phyloP scores from a whole-genome alignment of 108 stramenopile genomes.

The Fragilariopsis cylindrus region DNA sequence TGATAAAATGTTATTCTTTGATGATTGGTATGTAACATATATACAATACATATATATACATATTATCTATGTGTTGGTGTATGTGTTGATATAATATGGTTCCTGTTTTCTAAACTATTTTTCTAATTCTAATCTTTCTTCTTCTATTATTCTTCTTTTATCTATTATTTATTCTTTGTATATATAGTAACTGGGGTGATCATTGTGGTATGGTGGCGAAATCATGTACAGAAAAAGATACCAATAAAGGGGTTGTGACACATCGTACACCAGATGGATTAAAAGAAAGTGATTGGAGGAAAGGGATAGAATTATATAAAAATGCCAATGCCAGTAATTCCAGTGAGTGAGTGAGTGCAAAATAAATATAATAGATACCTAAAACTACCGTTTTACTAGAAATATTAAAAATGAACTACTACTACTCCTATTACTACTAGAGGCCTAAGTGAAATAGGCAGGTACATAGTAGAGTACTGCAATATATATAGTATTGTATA shows the following conservation, averaged over 20 bases:
- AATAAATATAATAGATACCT: too few species aligned
- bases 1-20: constrained; percentile 94
- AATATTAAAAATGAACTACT: too few species aligned
- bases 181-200: constrained; percentile 86
- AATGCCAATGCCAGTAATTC: constrained; percentile 2
- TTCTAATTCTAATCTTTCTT: too few species aligned
- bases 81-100: not conserved
- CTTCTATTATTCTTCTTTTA: not conserved
- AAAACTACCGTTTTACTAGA: too few species aligned
- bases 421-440: too few species aligned
- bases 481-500: too few species aligned
- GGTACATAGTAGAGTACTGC: too few species aligned
- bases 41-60: not conserved
- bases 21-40: constrained; percentile 69
- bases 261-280: constrained; percentile 71
- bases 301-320: constrained; percentile 59
- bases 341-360: too few species aligned
- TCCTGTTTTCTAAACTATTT: too few species aligned
- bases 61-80: constrained; percentile 1
- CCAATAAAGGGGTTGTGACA: constrained; percentile 52
- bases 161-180: too few species aligned
- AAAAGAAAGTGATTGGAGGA: constrained; percentile 58
- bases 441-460: too few species aligned
- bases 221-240: constrained; percentile 58
- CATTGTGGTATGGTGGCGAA: constrained; percentile 83